A percentile compares a stretch with the other conserved stretches of the same genome.
These are phyloP conservation scores for Penicillium samsonianum DNA, from an alignment of 495 filamentous ascomycete genomes.

Conservation along the genomic window DNA sequence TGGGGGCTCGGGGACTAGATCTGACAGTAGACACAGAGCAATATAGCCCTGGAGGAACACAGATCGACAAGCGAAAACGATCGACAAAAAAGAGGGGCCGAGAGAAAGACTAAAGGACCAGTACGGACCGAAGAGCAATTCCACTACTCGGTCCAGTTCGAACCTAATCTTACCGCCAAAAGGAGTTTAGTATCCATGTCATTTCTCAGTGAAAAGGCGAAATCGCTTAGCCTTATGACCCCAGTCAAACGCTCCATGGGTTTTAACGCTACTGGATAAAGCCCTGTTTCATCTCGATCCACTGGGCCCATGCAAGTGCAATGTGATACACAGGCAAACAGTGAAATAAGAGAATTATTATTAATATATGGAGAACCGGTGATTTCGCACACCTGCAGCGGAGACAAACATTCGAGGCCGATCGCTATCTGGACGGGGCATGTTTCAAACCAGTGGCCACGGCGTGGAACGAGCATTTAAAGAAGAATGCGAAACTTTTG, in stretches of 20 bases:
- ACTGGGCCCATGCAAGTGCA: slow-evolving; percentile 7
- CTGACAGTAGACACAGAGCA: slow-evolving; percentile 16
- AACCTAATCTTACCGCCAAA: slow-evolving; percentile 1
- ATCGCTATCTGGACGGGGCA: slow-evolving; percentile 10
- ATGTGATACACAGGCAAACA: slow-evolving; percentile 15
- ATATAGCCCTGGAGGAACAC: background rate
- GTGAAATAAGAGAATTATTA: background rate
- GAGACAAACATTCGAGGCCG: slow-evolving; percentile 11
- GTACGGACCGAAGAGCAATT: background rate
- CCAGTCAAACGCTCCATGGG: slow-evolving; percentile 14
- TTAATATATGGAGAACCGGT: background rate
- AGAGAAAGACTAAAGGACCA: background rate
- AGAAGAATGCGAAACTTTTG: slow-evolving; percentile 8
- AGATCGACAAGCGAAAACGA: slow-evolving; percentile 26
- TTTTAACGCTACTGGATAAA: background rate
- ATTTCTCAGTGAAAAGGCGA: background rate
- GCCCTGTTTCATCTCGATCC: slow-evolving; percentile 10
- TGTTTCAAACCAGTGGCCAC: slow-evolving; percentile 13
- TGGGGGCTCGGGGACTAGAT: slow-evolving; percentile 8
- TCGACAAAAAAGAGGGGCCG: slow-evolving; percentile 12
- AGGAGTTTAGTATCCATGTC: background rate
- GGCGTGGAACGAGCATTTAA: slow-evolving; percentile 17
- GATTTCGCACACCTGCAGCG: background rate
- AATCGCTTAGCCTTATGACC: slow-evolving; percentile 1
- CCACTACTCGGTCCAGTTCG: background rate